A percentile compares a stretch with the other conserved stretches of the same genome.
Conservation (phyloP, 1,284 basidiomycete genomes). For the Cryptococcus amylolentus region DNA sequence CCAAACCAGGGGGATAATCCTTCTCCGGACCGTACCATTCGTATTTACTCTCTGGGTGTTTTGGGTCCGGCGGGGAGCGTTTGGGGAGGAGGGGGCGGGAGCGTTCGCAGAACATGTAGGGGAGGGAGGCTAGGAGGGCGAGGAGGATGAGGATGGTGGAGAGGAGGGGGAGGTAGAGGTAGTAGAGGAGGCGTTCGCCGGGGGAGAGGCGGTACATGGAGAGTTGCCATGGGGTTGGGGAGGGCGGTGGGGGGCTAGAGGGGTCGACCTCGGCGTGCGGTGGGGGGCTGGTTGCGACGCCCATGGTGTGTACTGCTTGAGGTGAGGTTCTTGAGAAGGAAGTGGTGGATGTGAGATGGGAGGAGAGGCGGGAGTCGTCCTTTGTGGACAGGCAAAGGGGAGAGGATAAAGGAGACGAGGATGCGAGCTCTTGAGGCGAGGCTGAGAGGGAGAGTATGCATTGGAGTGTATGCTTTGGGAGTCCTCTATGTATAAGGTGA, state of each 20-base stretch:
- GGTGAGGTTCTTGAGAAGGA: neutral
- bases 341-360: neutral
- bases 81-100: slow-evolving; percentile 6
- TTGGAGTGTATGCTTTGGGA: too few relatives aligned
- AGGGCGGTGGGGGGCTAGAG: neutral
- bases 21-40: slow-evolving; percentile 13
- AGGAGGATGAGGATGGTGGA: slow-evolving; percentile 5
- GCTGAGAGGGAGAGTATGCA: too few relatives aligned
- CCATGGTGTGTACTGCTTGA: neutral
- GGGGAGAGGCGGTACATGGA: slow-evolving; percentile 2
- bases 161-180: slow-evolving; percentile 12
- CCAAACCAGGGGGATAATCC: slow-evolving; percentile 8
- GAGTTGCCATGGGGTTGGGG: neutral
- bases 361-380: neutral
- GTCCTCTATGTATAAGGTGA: too few relatives aligned
- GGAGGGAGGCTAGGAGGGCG: slow-evolving; percentile 3
- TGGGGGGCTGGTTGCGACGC: neutral
- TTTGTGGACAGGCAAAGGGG: too few relatives aligned
- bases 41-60: slow-evolving; percentile 5
- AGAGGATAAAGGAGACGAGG: too few relatives aligned
- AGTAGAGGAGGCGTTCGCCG: slow-evolving; percentile 12
- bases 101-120: slow-evolving; percentile 9
- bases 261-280: too few relatives aligned
- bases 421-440: too few relatives aligned
- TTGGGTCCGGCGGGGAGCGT: neutral